Evolutionary conservation across 768 basidiomycete species (phyloP), one percentile per base, ranked within the genome.

Genomic region (Amanita inopinata): DNA sequence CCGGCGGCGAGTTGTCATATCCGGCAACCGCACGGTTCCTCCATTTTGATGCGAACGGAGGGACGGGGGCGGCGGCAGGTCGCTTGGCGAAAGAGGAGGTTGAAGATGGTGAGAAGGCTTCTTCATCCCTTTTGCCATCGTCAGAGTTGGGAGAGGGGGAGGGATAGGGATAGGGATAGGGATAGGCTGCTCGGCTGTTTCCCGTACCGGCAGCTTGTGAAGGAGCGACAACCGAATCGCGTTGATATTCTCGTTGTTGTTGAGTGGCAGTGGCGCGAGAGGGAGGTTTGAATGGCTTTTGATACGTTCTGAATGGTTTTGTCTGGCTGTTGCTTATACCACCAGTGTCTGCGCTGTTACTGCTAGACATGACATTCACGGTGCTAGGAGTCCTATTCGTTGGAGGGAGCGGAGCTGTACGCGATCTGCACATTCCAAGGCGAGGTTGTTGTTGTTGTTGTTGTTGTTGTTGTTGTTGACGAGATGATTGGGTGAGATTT

Each of bases 201-300:
- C n/a, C n/a, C 19, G 11, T 11, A 4, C n/a, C 14, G 30, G 28
- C 11, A 27, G 31, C 38, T 7, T 38, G 12, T 9, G 12, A 12
- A 4, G 37, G 5, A 17, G 5, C 32, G 20, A 15, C 5, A 39
- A 15, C 14, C 1, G 22, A 5, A 10, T 35, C 18, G n/a, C 27
- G 33, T 11, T 43, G 41, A 1, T 32, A 43, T 9, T 30, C 40
- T 14, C 17, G 40, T 10, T 12, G 30, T n/a, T 15, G 7, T 11
- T n/a, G 15, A n/a, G 17, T 9, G 10, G 41, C 3, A 19, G 4
- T 18, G 6, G 27, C 23, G n/a, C 33, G 22, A 2, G 33, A 20
- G 3, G 41, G 41, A 5, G 41, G 41, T 14, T 20, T 43, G 23
- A 43, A 43, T 3, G 41, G 41, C 33, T 43, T 43, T 9, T 8